A percentile compares a stretch with the other conserved stretches of the same genome.
These are phyloP conservation scores for Tolypocladium endophyticum DNA, from an alignment of 2,329 filamentous ascomycete species.

Conservation along the genomic window DNA sequence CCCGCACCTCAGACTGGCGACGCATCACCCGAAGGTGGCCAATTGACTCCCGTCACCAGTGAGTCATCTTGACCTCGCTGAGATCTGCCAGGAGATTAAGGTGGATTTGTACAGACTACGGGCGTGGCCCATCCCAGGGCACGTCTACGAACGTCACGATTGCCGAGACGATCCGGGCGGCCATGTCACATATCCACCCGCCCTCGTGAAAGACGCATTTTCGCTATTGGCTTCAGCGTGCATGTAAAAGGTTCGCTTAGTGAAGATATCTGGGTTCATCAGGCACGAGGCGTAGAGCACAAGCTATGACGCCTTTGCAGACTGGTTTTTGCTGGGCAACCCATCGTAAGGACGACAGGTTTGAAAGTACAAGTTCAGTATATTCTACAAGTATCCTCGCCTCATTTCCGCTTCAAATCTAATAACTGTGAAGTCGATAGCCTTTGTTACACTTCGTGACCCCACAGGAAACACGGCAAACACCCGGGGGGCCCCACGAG, in stretches of 20 bases:
- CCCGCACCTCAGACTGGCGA: background rate
- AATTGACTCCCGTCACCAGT: background rate
- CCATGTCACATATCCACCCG: constrained; percentile 14
- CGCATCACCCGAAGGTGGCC: background rate
- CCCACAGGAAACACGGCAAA: no score
- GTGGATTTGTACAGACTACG: background rate
- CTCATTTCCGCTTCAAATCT: no score
- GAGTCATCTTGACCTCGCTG: background rate
- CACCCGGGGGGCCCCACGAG: no score
- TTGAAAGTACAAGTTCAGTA: background rate
- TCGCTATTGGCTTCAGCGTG: no score
- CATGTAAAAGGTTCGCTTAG: no score
- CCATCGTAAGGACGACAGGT: background rate
- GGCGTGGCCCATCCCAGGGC: background rate
- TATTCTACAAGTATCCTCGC: no score
- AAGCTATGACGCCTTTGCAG: background rate
- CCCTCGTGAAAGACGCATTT: constrained; percentile 3
- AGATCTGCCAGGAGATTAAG: background rate
- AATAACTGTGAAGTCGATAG: no score
- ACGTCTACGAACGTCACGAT: constrained; percentile 19
- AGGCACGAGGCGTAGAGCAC: background rate
- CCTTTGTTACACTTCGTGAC: no score
- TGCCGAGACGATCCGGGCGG: constrained; percentile 17
- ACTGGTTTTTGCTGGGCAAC: background rate
- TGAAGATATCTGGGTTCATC: background rate